phyloP scores from a whole-genome alignment of 2,329 filamentous ascomycete genomes.

The Cladophialophora carrionii region DNA sequence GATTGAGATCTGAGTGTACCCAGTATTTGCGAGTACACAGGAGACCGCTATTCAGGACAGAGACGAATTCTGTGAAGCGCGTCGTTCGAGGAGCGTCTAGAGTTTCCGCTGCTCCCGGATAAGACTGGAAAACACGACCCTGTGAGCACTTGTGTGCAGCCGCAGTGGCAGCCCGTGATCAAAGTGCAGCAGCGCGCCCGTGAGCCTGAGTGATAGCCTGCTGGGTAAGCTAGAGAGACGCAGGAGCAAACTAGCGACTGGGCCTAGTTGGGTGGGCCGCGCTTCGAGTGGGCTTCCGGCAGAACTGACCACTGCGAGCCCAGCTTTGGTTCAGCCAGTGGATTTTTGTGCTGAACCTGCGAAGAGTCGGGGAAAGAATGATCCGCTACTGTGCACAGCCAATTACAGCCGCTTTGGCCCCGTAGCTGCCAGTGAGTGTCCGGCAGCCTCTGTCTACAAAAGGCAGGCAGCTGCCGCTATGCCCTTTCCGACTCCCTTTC shows the following conservation, averaged over 20 bases:
- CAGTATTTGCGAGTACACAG: too few species aligned
- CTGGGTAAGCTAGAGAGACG: constrained; percentile 16
- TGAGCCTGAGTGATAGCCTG: constrained; percentile 1
- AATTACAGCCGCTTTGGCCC: constrained; percentile 13
- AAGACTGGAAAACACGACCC: not conserved
- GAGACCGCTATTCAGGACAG: not conserved
- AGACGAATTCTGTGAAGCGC: not conserved
- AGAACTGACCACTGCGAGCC: constrained; percentile 12
- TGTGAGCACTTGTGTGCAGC: constrained; percentile 18
- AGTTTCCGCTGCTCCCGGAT: not conserved
- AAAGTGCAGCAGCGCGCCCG: constrained; percentile 2
- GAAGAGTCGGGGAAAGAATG: constrained; percentile 34
- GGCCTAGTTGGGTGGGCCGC: constrained; percentile 10
- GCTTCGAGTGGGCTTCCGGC: constrained; percentile 5
- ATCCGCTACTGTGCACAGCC: constrained; percentile 21
- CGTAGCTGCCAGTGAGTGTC: constrained; percentile 22
- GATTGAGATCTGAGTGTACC: not conserved
- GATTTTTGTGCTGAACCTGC: constrained; percentile 2
- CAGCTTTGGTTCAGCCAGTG: constrained; percentile 8
- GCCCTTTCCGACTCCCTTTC: constrained; percentile 37
- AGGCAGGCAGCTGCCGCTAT: constrained; percentile 37
- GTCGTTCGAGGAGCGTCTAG: not conserved
- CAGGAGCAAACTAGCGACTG: constrained; percentile 19
- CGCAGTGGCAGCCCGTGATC: constrained; percentile 1
- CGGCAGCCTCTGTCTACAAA: constrained; percentile 33